Conservation (phyloP, 768 basidiomycete genomes). For the Leucosporidium creatinivorum region DNA sequence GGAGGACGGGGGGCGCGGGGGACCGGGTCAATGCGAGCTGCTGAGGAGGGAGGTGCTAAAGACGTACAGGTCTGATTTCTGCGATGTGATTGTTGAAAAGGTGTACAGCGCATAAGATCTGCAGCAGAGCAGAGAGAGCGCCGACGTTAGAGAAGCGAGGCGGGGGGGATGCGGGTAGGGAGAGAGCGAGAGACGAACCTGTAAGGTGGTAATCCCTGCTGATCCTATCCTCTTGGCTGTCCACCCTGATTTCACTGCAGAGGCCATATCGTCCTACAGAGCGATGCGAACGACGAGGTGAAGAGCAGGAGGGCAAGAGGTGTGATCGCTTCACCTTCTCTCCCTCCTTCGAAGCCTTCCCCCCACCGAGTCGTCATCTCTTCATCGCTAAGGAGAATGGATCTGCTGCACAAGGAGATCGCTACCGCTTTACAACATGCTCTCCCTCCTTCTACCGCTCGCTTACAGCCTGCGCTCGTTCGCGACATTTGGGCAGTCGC, state of each 20-base stretch:
- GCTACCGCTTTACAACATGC: background rate
- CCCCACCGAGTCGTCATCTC: background rate
- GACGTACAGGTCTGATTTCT: conserved; percentile 24
- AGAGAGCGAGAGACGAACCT: background rate
- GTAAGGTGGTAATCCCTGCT: background rate
- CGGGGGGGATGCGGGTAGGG: background rate
- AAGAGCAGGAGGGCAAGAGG: background rate
- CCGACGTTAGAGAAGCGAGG: background rate
- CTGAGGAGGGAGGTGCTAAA: background rate
- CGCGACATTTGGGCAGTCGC: background rate
- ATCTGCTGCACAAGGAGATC: background rate
- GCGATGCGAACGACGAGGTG: background rate
- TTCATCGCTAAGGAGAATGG: background rate
- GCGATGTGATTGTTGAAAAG: conserved; percentile 31
- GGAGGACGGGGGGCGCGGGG: background rate
- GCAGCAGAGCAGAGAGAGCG: background rate
- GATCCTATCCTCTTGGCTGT: background rate
- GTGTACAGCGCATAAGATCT: conserved; percentile 25
- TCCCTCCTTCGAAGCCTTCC: background rate
- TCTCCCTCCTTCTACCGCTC: background rate
- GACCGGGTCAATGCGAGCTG: no score
- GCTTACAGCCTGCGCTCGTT: background rate
- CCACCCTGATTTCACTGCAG: background rate
- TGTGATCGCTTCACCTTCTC: background rate
- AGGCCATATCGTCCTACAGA: background rate